Percentiles rank a stretch among this genome's conserved stretches.
phyloP scores from a whole-genome alignment of 768 basidiomycete genomes.

The Pholiota microspora region DNA sequence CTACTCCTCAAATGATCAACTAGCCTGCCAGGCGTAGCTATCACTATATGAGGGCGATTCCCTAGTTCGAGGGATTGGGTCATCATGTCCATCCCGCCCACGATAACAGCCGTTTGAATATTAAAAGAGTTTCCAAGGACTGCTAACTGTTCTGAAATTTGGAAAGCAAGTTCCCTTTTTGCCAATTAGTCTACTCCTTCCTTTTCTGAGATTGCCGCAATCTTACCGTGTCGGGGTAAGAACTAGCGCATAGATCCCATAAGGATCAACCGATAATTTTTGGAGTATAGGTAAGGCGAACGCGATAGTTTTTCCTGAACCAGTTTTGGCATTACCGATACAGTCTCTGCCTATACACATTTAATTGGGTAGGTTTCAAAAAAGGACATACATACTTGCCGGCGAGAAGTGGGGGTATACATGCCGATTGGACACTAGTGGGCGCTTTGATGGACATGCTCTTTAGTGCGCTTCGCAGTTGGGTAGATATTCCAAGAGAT shows the following conservation, averaged over 20 bases:
- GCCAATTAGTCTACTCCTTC: background rate
- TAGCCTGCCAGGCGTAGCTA: conserved; percentile 94
- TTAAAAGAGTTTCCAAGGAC: conserved; percentile 84
- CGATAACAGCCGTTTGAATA: conserved; percentile 82
- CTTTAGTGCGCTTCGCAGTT: conserved; percentile 61
- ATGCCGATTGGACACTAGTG: conserved; percentile 87
- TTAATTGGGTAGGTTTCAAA: background rate
- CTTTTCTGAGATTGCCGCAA: background rate
- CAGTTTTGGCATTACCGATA: conserved; percentile 97
- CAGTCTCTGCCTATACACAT: conserved; percentile 76
- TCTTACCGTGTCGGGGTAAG: conserved; percentile 91
- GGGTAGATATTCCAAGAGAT: conserved; percentile 56
- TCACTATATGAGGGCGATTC: conserved; percentile 86
- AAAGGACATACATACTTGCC: conserved; percentile 42
- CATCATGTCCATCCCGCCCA: conserved; percentile 99
- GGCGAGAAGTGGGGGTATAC: conserved; percentile 82
- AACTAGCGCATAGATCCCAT: conserved; percentile 90
- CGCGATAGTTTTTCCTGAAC: conserved; percentile 96
- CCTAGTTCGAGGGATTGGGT: conserved; percentile 84
- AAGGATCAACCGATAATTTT: conserved; percentile 83
- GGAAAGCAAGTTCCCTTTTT: conserved; percentile 90
- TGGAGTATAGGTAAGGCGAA: conserved; percentile 96
- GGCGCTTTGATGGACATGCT: conserved; percentile 85
- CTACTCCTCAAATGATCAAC: conserved; percentile 85
- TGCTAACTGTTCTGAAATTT: conserved; percentile 94